phyloP scores from a whole-genome alignment of 228 moss, liverwort and hornwort genomes.

The Sphagnum fallax region DNA sequence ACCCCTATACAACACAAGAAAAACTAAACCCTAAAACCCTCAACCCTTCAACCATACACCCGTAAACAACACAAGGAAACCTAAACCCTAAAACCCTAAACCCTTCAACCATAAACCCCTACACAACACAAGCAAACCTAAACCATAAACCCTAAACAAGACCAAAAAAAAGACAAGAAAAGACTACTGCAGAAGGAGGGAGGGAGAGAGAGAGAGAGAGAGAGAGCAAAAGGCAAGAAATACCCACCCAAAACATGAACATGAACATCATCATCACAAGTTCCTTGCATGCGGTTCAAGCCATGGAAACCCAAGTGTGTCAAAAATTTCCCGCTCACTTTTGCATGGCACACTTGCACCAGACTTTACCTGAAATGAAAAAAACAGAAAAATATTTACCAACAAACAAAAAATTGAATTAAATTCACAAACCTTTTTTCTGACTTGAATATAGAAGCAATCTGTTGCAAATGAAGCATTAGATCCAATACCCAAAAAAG shows the following conservation, averaged over 20 bases:
- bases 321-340: conserved; percentile 81
- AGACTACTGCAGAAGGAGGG: no score
- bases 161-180: no score
- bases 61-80: no score
- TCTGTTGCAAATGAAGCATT: background rate
- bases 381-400: background rate
- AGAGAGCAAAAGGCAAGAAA: no score
- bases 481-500: background rate
- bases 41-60: no score
- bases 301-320: conserved; percentile 78
- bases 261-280: conserved; percentile 25
- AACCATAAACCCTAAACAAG: no score
- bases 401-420: background rate
- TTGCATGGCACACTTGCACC: conserved; percentile 54
- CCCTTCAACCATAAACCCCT: no score
- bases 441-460: background rate
- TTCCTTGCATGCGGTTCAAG: conserved; percentile 93
- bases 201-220: no score
- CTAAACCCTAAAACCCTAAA: no score
- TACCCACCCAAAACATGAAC: background rate
- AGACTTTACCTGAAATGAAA: conserved; percentile 49
- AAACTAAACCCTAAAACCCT: no score
- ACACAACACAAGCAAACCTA: no score
- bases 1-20: no score
- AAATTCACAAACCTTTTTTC: background rate